Base-by-base conservation (phyloP, 148 eudicot genomes). In the Silene latifolia region DNA sequence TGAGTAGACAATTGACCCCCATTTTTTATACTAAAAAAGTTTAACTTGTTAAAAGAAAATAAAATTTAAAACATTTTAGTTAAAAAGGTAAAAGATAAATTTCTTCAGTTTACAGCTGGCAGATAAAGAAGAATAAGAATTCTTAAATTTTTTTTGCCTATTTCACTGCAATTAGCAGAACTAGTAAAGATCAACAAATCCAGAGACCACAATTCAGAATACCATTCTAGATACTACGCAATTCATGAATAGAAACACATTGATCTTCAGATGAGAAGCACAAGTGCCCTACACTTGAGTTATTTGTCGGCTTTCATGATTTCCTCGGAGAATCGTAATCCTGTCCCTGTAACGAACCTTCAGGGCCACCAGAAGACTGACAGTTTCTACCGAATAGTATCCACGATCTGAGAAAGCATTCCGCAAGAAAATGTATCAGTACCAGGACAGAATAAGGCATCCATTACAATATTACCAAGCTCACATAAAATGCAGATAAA, bases 311-410 rank as follows among this genome's bases (percentile, higher is more conserved):
- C 98, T 93, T 83, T 91, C 98, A 77, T 91, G 98, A 81, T 93
- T 93, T 77, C 97, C 98, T 82, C 98, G 85, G 60, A 93, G 93
- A 69, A 91, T 91, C 18, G 98, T 93, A 79, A 91, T 88, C 85
- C 98, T 88, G 75, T 91, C 97, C 77, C 98, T 86, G 72, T 91
- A 91, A 63, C 97, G 98, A 74, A 91, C 95, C 85, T 93, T 93
- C 76, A 93, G 80, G 66, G 98, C 97, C 83, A 91, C 98, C 74
- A 94, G 80, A 59, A 91, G 97, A 67, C 91, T 79, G 77, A 94
- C 98, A n/a, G 96, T 89, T 84, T 94, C 98, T 77, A 91, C 94
- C n/a, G 94, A 91, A 74, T 89, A 94, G 82, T 91, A 91, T 64
- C 98, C 97, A 80, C 98, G 97, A 75, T 93, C 97, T 93, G 97